Evolutionary conservation across 805 yeast genomes (phyloP), one percentile per base, ranked within the genome.

Genomic region (Saturnispora serradocipensis): DNA sequence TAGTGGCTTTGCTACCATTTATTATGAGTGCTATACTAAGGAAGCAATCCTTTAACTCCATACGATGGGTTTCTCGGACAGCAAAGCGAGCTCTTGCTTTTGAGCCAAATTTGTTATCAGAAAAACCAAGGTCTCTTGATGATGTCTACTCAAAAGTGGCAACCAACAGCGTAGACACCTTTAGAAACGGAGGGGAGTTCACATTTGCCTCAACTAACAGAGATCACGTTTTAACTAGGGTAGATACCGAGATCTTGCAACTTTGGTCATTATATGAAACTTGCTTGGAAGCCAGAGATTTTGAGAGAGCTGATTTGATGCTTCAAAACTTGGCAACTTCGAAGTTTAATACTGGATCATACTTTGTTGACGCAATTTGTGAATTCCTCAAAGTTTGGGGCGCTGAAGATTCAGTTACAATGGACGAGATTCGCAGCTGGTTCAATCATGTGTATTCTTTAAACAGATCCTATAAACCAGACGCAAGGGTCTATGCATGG

Each of bases 181-280:
- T 25, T 15, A 49, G 28, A 16, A 18, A 11, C 15, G 36, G 47
- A 15, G 45, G 46, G 9, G 60, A 57, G 3, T 53, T 53, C 45
- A 46, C 44, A 40, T 51, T 44, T 28, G 52, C 56, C 32, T 59
- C 67, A n/a, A 54, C 65, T 4, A 46, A 60, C 4, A 47, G 54
- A n/a, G 69, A 65, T 52, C 58, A 59, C 11, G 59, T 64, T 43
- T 51, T 63, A 36, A 63, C 67, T 4, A 60, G 65, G 13, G 56
- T 60, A 16, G 61, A 61, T 9, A 53, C 60, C 2, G 56, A 58
- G 8, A 54, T 58, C 16, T 45, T 59, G 30, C 66, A 64, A 51
- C 55, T 63, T 6, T 88, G 90, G 81, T 78, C 90, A 3, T 67
- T 88, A 35, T 72, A 88, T 40, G 96, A 88, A 59, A 91, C 93